Conservation (phyloP, 768 basidiomycete species). For the Mycena sanguinolenta region DNA sequence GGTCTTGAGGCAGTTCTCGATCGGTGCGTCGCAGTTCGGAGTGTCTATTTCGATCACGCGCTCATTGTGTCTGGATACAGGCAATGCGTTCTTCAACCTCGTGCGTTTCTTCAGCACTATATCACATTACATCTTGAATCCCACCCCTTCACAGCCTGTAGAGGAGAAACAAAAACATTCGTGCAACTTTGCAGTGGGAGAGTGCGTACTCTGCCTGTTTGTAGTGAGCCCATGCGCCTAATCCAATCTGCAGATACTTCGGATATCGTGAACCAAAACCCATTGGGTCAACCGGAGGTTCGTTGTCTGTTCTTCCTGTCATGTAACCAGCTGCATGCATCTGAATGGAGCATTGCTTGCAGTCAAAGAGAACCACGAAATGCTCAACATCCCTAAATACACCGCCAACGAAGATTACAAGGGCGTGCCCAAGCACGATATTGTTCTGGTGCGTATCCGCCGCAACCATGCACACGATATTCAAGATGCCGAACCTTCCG, state of each 20-base stretch:
- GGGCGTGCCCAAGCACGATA: conserved; percentile 40
- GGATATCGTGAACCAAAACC: conserved; percentile 53
- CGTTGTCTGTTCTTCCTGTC: neutral
- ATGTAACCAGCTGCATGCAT: neutral
- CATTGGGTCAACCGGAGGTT: conserved; percentile 46
- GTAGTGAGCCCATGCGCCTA: neutral
- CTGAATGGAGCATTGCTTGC: neutral
- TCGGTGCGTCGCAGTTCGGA: conserved; percentile 38
- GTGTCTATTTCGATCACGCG: neutral
- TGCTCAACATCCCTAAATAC: conserved; percentile 54
- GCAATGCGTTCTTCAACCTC: conserved; percentile 50
- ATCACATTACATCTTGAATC: neutral
- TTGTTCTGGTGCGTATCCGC: conserved; percentile 33
- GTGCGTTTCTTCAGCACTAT: neutral
- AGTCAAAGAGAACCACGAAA: conserved; percentile 55
- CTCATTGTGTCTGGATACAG: neutral
- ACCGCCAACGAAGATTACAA: conserved; percentile 39
- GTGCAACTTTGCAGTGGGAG: conserved; percentile 49
- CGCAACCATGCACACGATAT: no score
- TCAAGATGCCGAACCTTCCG: neutral
- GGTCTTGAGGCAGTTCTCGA: conserved; percentile 49
- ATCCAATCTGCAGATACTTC: conserved; percentile 41
- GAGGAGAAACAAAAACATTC: conserved; percentile 50
- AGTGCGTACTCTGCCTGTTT: conserved; percentile 38
- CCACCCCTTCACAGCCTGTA: conserved; percentile 38